Percentiles rank a stretch among this genome's conserved stretches.
phyloP scores from a whole-genome alignment of 1,284 basidiomycete genomes.

The Cronartium quercuum region DNA sequence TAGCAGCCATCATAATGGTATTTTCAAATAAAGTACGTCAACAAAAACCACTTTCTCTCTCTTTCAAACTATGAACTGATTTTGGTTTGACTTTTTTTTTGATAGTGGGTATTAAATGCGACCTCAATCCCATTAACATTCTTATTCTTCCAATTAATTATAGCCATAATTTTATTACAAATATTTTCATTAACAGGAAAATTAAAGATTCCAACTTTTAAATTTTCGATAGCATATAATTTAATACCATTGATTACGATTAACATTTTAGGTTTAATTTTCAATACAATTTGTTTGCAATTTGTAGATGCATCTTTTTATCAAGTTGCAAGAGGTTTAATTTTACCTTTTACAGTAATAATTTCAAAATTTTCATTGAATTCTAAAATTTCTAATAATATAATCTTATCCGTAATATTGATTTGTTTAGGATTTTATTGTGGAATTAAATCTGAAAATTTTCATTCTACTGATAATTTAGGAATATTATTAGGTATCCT shows the following conservation, averaged over 20 bases:
- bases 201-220: slow-evolving; percentile 10
- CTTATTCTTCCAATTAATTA: slow-evolving; percentile 13
- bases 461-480: slow-evolving; percentile 33
- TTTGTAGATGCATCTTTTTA: slow-evolving; percentile 76
- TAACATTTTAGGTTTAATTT: slow-evolving; percentile 65
- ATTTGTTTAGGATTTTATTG: slow-evolving; percentile 54
- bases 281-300: slow-evolving; percentile 71
- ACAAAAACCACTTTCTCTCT: neutral
- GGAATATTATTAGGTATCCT: slow-evolving; percentile 60
- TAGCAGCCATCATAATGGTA: slow-evolving; percentile 67
- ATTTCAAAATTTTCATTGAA: slow-evolving; percentile 58
- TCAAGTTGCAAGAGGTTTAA: slow-evolving; percentile 72
- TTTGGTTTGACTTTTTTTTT: neutral
- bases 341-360: slow-evolving; percentile 66
- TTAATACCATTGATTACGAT: slow-evolving; percentile 47
- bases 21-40: slow-evolving; percentile 23
- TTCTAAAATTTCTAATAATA: slow-evolving; percentile 54
- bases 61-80: neutral
- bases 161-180: slow-evolving; percentile 6
- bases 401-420: slow-evolving; percentile 56
- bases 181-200: neutral
- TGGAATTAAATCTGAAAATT: slow-evolving; percentile 39
- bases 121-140: slow-evolving; percentile 18
- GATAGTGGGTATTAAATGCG: slow-evolving; percentile 20
- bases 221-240: neutral